Percentiles rank a stretch among this genome's conserved stretches.
phyloP scores from a whole-genome alignment of 768 basidiomycete species.

The Leccinum boreale region DNA sequence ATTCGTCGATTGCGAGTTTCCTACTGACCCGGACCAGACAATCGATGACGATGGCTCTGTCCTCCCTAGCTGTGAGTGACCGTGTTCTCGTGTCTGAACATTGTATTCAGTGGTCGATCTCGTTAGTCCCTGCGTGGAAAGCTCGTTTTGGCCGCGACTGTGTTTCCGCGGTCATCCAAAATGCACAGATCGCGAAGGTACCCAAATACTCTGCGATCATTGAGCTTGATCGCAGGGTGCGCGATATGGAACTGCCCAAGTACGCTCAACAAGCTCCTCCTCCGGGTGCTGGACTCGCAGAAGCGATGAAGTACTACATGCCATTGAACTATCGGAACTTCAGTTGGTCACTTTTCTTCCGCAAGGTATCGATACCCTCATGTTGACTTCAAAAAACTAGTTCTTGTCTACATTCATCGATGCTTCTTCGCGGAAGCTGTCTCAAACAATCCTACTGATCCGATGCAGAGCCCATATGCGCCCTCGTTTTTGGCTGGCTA shows the following conservation, averaged over 20 bases:
- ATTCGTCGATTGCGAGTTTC: slow-evolving; percentile 70
- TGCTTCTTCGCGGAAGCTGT: slow-evolving; percentile 77
- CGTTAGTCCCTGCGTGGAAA: slow-evolving; percentile 64
- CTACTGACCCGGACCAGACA: slow-evolving; percentile 55
- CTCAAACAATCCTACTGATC: slow-evolving; percentile 58
- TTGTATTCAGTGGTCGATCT: background rate
- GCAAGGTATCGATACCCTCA: background rate
- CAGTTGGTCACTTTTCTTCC: slow-evolving; percentile 39
- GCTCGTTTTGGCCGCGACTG: slow-evolving; percentile 65
- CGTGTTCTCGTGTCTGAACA: background rate
- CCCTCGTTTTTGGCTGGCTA: slow-evolving; percentile 68
- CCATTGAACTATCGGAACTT: slow-evolving; percentile 68
- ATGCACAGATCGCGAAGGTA: slow-evolving; percentile 60
- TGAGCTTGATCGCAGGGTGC: slow-evolving; percentile 62
- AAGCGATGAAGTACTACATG: slow-evolving; percentile 76
- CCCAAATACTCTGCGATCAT: slow-evolving; percentile 61
- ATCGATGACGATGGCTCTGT: slow-evolving; percentile 56
- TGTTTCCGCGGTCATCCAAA: slow-evolving; percentile 65
- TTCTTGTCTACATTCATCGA: slow-evolving; percentile 71
- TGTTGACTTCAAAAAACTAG: slow-evolving; percentile 30
- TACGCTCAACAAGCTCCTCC: slow-evolving; percentile 54
- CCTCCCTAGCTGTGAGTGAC: slow-evolving; percentile 55
- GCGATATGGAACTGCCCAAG: slow-evolving; percentile 63
- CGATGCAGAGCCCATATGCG: slow-evolving; percentile 64
- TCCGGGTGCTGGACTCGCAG: slow-evolving; percentile 47